Evolutionary conservation across 2,329 filamentous ascomycete genomes (phyloP).

Genomic region (Alternaria sp.): DNA sequence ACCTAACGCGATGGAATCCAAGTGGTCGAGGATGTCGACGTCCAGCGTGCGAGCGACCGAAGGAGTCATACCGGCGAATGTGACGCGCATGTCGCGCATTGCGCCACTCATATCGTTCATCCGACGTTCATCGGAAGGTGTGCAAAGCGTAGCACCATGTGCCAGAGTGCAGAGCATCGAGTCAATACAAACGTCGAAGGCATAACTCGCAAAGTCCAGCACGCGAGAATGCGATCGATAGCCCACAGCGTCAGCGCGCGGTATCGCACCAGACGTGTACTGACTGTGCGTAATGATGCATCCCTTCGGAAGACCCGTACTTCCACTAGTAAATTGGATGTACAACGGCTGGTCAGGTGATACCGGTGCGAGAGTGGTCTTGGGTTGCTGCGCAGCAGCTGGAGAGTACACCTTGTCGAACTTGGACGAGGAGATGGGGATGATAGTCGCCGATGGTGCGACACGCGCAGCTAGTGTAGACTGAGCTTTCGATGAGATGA

Average conservation of each 20-base stretch:
- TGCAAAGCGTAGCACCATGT: slow-evolving; percentile 44
- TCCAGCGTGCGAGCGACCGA: slow-evolving; percentile 46
- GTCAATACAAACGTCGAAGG: slow-evolving; percentile 47
- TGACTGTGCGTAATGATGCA: slow-evolving; percentile 45
- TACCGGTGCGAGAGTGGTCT: slow-evolving; percentile 32
- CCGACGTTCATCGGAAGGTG: slow-evolving; percentile 54
- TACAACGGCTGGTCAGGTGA: slow-evolving; percentile 37
- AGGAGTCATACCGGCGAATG: slow-evolving; percentile 46
- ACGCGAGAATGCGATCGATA: slow-evolving; percentile 43
- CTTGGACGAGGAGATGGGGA: slow-evolving; percentile 43
- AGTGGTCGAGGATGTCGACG: slow-evolving; percentile 45
- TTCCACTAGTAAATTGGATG: slow-evolving; percentile 47
- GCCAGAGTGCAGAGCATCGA: slow-evolving; percentile 46
- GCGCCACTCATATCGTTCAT: slow-evolving; percentile 55
- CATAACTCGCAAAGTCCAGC: slow-evolving; percentile 47
- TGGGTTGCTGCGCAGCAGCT: slow-evolving; percentile 35
- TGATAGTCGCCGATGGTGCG: slow-evolving; percentile 37
- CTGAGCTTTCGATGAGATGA: slow-evolving; percentile 40
- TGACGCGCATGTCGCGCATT: slow-evolving; percentile 45
- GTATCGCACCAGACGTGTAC: slow-evolving; percentile 45
- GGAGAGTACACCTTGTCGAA: slow-evolving; percentile 38
- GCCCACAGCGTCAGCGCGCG: slow-evolving; percentile 41
- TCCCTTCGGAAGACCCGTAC: slow-evolving; percentile 45
- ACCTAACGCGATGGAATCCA: slow-evolving; percentile 53
- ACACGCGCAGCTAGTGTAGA: slow-evolving; percentile 36